A percentile compares a stretch with the other conserved stretches of the same genome.
Conservation (phyloP, 2,329 filamentous ascomycete species). For the Berkeleyomyces basicola region DNA sequence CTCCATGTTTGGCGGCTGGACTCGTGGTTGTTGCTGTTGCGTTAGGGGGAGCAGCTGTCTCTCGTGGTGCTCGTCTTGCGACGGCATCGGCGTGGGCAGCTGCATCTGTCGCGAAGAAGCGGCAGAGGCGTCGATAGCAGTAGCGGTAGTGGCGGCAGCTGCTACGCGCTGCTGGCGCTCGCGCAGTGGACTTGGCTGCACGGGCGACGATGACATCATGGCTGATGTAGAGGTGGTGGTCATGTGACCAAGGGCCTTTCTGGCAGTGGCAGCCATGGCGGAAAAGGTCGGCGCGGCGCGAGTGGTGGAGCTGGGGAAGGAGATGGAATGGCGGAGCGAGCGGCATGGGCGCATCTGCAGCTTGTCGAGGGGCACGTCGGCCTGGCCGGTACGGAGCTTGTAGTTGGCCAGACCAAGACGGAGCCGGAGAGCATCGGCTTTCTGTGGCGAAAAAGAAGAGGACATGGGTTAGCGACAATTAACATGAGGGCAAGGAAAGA, state of each 20-base stretch:
- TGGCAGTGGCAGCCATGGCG: neutral
- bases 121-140: neutral
- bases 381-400: slow-evolving; percentile 59
- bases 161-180: neutral
- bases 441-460: slow-evolving; percentile 24
- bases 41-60: neutral
- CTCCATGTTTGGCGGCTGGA: neutral
- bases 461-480: slow-evolving; percentile 4
- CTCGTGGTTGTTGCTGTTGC: neutral
- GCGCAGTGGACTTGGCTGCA: slow-evolving; percentile 2
- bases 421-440: slow-evolving; percentile 48
- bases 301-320: slow-evolving; percentile 52
- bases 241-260: neutral
- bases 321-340: slow-evolving; percentile 45
- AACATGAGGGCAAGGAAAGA: neutral
- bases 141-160: neutral
- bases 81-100: slow-evolving; percentile 3
- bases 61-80: neutral
- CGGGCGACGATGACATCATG: slow-evolving; percentile 7
- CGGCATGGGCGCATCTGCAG: slow-evolving; percentile 36
- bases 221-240: neutral
- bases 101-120: neutral
- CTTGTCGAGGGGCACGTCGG: slow-evolving; percentile 44
- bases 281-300: slow-evolving; percentile 28
- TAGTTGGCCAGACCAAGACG: slow-evolving; percentile 57